These are phyloP conservation scores for Fusarium udum DNA, from an alignment of 2,329 filamentous ascomycete species.

Conservation along the genomic window DNA sequence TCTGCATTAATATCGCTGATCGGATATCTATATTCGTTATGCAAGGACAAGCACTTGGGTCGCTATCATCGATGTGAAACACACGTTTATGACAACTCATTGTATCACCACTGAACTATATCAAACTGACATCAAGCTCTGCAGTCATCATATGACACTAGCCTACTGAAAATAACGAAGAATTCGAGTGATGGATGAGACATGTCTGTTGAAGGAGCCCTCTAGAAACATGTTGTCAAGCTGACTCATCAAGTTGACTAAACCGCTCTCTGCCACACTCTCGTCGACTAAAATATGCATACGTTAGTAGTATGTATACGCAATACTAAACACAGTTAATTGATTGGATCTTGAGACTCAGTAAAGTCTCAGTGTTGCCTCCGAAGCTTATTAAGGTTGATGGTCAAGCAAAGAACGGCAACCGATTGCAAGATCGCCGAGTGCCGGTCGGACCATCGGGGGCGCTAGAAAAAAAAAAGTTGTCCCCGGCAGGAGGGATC, in stretches of 20 bases:
- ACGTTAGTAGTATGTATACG: background rate
- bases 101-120: background rate
- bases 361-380: background rate
- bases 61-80: background rate
- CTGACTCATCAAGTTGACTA: background rate
- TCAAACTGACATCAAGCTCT: background rate
- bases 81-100: background rate
- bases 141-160: background rate
- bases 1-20: background rate
- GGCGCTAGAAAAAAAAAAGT: conserved; percentile 19
- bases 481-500: conserved; percentile 13
- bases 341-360: conserved; percentile 2
- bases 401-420: conserved; percentile 20
- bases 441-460: conserved; percentile 42
- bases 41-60: background rate
- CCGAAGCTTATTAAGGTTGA: conserved; percentile 1
- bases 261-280: background rate
- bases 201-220: background rate
- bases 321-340: background rate
- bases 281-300: background rate
- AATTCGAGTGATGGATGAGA: background rate
- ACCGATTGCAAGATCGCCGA: conserved; percentile 37
- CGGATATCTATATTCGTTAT: background rate
- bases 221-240: background rate
- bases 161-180: background rate